Base-by-base conservation (phyloP, 2,329 filamentous ascomycete species). In the Hypoxylon sp. region DNA sequence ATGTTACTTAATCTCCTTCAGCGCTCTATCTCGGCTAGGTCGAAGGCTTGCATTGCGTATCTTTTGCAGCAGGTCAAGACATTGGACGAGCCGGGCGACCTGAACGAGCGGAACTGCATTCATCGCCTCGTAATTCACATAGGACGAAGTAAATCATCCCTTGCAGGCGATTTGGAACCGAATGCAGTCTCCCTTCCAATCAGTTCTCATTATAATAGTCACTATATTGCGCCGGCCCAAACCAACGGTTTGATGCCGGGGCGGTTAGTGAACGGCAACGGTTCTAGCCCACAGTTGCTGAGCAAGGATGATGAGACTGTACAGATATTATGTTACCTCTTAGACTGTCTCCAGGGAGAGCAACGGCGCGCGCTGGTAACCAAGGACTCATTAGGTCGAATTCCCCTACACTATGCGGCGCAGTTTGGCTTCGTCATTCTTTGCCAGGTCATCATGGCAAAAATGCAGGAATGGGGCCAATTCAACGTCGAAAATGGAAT, bases 341-440 rank as follows among this genome's bases (percentile, higher is more conserved):
- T 99, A 3, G 90, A 94, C 51, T 84, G 86, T 29, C 85, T 99
- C 6, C 87, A 84, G 10, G 84, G 87, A 0, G 82, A 87, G 8
- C 95, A 98, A 73, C 88, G 91, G 10, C 71, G 78, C 11, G 91
- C 91, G 0, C 82, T 98, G 10, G 83, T 87, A 54, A 87, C 88
- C 11, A 89, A 87, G 65, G 95, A 98, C 80, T 86, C 89, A 0
- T 92, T 95, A 67, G 94, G 93, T 2, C 91, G 95, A 3, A 86
- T 95, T 13, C 94, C 95, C 1, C 85, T 98, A 10, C 95, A 98
- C 78, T 98, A 98, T 77, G 94, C 94, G 2, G 95, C 96, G 0
- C 94, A 98, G 78, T 97, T 97, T 77, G 96, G 96, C 2, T 94
- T 98, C 74, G 92, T 96, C 2, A 88, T 93, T n/a, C 91, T 98